Percentiles rank a stretch among this genome's conserved stretches.
Conservation (phyloP, 2,329 filamentous ascomycete species). For the Lachnellula cervina region DNA sequence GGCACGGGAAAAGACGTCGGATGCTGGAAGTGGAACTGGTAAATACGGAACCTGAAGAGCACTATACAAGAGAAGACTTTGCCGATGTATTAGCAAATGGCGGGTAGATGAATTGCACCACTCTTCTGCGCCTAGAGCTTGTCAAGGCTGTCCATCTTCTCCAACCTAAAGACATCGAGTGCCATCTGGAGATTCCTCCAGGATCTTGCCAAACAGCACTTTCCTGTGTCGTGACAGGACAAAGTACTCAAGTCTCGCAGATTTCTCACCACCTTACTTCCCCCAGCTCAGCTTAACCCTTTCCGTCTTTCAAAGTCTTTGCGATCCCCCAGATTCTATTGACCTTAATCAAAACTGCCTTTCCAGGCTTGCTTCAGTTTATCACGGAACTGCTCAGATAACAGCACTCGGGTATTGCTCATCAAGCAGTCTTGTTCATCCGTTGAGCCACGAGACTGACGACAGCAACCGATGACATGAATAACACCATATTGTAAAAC, state of each 20-base stretch:
- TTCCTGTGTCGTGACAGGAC: no score
- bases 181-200: not conserved
- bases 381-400: not conserved
- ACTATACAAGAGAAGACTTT: not conserved
- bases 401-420: not conserved
- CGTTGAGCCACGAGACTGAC: slow-evolving; percentile 91
- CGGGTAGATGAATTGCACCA: not conserved
- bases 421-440: slow-evolving; percentile 41
- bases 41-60: not conserved
- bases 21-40: not conserved
- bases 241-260: not conserved
- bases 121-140: not conserved
- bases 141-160: not conserved
- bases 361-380: not conserved
- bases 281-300: not conserved
- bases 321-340: not conserved
- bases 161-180: not conserved
- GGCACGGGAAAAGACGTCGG: no score
- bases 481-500: slow-evolving; percentile 97
- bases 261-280: not conserved
- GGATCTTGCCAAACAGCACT: no score
- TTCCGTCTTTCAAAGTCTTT: not conserved
- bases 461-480: slow-evolving; percentile 92
- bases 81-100: not conserved
- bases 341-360: not conserved